Base-by-base conservation (phyloP, 106 monocot species). In the Narthecium ossifragum region DNA sequence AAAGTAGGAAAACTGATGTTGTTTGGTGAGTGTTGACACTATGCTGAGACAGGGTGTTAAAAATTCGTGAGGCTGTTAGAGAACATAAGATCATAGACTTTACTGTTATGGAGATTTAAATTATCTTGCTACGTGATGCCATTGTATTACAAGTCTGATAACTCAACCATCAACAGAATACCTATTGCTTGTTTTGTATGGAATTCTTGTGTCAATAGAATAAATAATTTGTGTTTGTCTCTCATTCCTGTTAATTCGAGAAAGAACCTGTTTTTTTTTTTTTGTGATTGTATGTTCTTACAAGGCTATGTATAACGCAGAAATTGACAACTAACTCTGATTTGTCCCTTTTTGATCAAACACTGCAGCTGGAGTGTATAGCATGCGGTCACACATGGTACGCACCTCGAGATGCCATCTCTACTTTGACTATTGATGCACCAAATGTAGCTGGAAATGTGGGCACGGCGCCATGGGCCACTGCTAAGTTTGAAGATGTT, bases 331-430 rank as follows among this genome's bases (percentile, higher is more conserved):
- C 34, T 36, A 34, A 57, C 2, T 14, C 11, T 13, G 20, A 6
- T 5, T 24, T 41, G 45, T 26, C 27, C 34, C 0, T 28, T 27
- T 54, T 55, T 38, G 3, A 47, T 43, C 14, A 5, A 46, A 43
- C 43, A 43, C 14, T 40, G 4, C 83, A 93, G 92, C 54, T 93
- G 31, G 92, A 93, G 65, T 93, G 92, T 73, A 76, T 53, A 22
- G 70, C 88, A 18, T 93, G 92, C 40, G 92, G 88, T 0, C 60
- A 88, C 68, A 66, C 60, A 2, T 93, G 92, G 88, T 93, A 81
- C 54, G 80, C 85, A 10, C 54, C 84, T 24, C 65, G 81, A 48
- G 92, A 93, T 33, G 85, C 75, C 31, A 82, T 93, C 58, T 70
- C 88, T 2, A 69, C 88, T 10, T 57, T 88, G 31, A 88, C 92